Percentiles rank a stretch among this genome's conserved stretches.
Conservation (phyloP, 352 stramenopile genomes). For the Globisporangium camurandrum region DNA sequence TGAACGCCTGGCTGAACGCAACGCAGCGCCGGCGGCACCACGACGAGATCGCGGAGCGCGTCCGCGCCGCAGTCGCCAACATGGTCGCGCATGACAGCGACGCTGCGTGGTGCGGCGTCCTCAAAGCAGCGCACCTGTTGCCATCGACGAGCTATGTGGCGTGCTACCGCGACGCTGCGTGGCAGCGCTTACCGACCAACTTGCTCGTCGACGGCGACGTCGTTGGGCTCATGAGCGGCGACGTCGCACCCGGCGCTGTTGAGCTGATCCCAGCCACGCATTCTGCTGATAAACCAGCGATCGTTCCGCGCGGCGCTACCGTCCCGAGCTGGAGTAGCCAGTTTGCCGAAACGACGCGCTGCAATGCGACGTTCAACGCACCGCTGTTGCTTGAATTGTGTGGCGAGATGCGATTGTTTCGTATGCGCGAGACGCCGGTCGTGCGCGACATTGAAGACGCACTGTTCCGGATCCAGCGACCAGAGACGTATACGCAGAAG, state of each 20-base stretch:
- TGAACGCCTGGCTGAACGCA: slow-evolving; percentile 61
- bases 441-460: slow-evolving; percentile 72
- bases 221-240: slow-evolving; percentile 76
- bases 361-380: slow-evolving; percentile 72
- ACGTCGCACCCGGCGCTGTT: slow-evolving; percentile 66
- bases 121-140: slow-evolving; percentile 45
- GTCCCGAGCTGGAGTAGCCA: slow-evolving; percentile 43
- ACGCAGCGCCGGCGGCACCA: slow-evolving; percentile 63
- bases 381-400: slow-evolving; percentile 69
- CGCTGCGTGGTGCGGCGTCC: slow-evolving; percentile 18
- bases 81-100: slow-evolving; percentile 26
- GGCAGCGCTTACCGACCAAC: slow-evolving; percentile 80
- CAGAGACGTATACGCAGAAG: slow-evolving; percentile 70
- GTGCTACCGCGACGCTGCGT: slow-evolving; percentile 74
- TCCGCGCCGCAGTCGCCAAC: slow-evolving; percentile 56
- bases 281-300: slow-evolving; percentile 7
- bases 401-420: slow-evolving; percentile 82
- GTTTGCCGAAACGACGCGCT: slow-evolving; percentile 38
- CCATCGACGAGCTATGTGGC: slow-evolving; percentile 74
- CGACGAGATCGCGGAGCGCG: slow-evolving; percentile 69
- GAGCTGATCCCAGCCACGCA: slow-evolving; percentile 25
- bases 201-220: slow-evolving; percentile 75
- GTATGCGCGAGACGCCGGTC: slow-evolving; percentile 79
- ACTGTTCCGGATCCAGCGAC: slow-evolving; percentile 65
- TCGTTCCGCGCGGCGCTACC: slow-evolving; percentile 50